Evolutionary conservation across 495 filamentous ascomycete species (phyloP).

Genomic region (Lepidopterella palustris): DNA sequence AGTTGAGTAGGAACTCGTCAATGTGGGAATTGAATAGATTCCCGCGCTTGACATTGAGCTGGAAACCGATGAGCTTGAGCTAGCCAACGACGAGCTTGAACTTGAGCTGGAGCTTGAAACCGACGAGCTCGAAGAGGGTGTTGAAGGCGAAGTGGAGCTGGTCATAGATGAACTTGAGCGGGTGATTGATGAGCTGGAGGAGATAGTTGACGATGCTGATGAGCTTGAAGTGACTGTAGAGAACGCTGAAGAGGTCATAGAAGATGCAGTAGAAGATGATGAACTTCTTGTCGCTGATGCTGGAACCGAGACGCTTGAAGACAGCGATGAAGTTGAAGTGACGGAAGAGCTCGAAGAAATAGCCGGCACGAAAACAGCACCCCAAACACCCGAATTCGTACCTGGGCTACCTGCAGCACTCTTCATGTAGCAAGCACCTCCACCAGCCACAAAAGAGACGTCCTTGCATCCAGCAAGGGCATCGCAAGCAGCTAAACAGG

Average conservation of each 20-base stretch:
- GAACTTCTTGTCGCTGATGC: no score
- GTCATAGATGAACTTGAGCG: neutral
- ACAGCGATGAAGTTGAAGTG: neutral
- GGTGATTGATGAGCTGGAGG: neutral
- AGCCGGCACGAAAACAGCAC: neutral
- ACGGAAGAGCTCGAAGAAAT: neutral
- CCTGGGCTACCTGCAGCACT: neutral
- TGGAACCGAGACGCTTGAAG: no score
- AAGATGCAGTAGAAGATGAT: no score
- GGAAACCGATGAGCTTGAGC: neutral
- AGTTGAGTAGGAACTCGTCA: neutral
- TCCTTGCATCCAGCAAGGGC: neutral
- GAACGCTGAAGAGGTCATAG: neutral
- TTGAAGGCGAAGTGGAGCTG: neutral
- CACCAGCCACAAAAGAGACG: neutral
- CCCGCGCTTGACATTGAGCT: no score
- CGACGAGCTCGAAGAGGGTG: neutral
- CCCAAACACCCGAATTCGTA: neutral
- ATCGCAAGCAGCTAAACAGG: neutral
- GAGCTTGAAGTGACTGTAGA: neutral
- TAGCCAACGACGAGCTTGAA: neutral
- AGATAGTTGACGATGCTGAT: neutral
- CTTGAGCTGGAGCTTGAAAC: neutral
- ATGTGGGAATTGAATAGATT: neutral
- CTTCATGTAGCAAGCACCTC: constrained; percentile 1